A percentile compares a stretch with the other conserved stretches of the same genome.
Evolutionary conservation across 2,329 filamentous ascomycete genomes (phyloP).

Genomic region (Verticillium longisporum): DNA sequence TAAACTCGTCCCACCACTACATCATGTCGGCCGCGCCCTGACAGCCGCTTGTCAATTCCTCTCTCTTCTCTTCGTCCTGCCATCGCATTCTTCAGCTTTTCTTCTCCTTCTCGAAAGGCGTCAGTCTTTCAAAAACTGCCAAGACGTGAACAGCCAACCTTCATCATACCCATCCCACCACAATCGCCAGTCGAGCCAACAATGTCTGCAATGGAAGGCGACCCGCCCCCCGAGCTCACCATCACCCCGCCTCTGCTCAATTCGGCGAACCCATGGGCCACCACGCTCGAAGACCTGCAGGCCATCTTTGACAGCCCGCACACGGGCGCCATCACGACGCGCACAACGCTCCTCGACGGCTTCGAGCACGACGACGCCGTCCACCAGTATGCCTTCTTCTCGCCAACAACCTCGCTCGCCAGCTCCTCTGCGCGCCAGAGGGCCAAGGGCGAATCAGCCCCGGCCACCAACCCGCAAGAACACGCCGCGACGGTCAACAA

Average conservation of each 20-base stretch:
- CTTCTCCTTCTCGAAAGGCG: not conserved
- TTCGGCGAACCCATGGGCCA: conserved; percentile 71
- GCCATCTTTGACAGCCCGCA: conserved; percentile 52
- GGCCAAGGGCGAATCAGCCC: conserved; percentile 10
- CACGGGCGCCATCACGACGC: conserved; percentile 68
- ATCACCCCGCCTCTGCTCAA: conserved; percentile 65
- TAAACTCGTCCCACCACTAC: not conserved
- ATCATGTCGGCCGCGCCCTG: not conserved
- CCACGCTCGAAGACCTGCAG: conserved; percentile 52
- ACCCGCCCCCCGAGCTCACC: conserved; percentile 22
- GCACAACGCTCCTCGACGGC: conserved; percentile 59
- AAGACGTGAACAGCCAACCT: too few relatives aligned
- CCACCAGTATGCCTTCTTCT: conserved; percentile 64
- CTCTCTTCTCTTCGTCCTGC: not conserved
- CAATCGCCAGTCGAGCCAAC: not conserved
- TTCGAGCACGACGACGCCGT: conserved; percentile 54
- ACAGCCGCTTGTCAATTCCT: not conserved
- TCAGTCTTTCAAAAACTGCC: too few relatives aligned
- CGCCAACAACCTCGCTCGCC: conserved; percentile 25
- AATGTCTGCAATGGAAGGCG: conserved; percentile 4
- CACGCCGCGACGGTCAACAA: conserved; percentile 55
- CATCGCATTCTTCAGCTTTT: not conserved
- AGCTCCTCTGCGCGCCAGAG: conserved; percentile 8
- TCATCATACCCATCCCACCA: not conserved
- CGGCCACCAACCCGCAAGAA: conserved; percentile 12